phyloP scores from a whole-genome alignment of 2,329 filamentous ascomycete species.

The Fusarium zealandicum region DNA sequence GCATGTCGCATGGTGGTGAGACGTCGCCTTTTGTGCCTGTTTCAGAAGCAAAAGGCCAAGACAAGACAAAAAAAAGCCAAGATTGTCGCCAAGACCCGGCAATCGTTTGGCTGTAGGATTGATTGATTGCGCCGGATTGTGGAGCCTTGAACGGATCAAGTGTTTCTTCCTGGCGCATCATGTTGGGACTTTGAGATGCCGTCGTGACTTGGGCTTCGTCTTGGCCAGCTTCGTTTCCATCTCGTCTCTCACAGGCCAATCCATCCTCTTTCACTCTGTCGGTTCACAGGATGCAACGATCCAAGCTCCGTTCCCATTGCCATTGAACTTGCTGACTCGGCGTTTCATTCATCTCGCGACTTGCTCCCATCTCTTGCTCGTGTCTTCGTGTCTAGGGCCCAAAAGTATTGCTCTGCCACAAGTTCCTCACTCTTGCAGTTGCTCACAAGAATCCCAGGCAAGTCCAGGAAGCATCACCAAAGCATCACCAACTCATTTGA shows the following conservation, averaged over 20 bases:
- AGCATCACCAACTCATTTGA: constrained; percentile 24
- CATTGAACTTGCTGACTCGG: too few relatives aligned
- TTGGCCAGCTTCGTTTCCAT: background rate
- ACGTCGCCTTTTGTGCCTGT: constrained; percentile 21
- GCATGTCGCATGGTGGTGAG: constrained; percentile 11
- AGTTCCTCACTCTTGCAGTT: constrained; percentile 4
- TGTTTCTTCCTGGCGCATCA: constrained; percentile 3
- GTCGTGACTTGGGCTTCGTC: background rate
- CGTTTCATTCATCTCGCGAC: background rate
- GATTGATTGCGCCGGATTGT: constrained; percentile 24
- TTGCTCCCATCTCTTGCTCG: constrained; percentile 20
- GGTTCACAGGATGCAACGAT: too few relatives aligned
- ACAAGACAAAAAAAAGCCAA: constrained; percentile 2
- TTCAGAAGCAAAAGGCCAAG: constrained; percentile 29
- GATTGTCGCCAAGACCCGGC: constrained; percentile 27
- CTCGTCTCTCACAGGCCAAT: too few relatives aligned
- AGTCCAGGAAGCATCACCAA: constrained; percentile 13
- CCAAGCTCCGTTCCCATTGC: too few relatives aligned
- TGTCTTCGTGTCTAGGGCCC: background rate
- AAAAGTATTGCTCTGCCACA: background rate
- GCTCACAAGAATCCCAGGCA: constrained; percentile 6
- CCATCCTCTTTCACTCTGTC: too few relatives aligned
- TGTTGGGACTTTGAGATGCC: too few relatives aligned
- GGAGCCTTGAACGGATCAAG: constrained; percentile 8
- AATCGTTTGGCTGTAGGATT: constrained; percentile 26